Base-by-base conservation (phyloP, 257 asterid species). In the Solanum piurae region DNA sequence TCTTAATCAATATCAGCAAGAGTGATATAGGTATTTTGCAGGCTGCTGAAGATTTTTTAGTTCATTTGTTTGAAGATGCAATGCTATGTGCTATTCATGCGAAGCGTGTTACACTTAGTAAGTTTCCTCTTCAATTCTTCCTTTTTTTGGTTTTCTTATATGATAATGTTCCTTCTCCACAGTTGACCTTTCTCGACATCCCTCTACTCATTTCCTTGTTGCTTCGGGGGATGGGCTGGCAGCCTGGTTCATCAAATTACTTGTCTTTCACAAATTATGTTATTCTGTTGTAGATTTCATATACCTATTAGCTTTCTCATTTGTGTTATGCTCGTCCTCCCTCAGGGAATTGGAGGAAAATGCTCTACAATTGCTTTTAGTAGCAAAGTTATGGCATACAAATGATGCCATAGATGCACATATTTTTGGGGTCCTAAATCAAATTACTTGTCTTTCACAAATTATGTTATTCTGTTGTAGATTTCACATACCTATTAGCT, bases 31-130 rank as follows among this genome's bases (percentile, higher is more conserved):
- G 34, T 44, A 16, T 71, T n/a, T 27, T 86, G 75, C 85, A 72
- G 88, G 83, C 69, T 23, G 83, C 84, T n/a, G 84, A 42, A 68
- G 87, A 36, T 29, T 68, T 58, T 87, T 52, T 92, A 83, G 96
- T 97, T 82, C 89, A 86, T 87, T 83, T 97, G 93, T 96, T 97
- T 91, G 96, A 92, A 88, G 99, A 96, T 92, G 93, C 98, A 85
- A 91, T 93, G 93, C 93, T 96, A 10, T 97, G 99, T 88, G 95
- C 99, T 12, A 88, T 97, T 85, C 99, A 97, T 90, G 99, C 99
- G 49, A 97, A 92, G 95, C 99, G 99, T 20, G 98, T 97, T 13
- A 97, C 99, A 18, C 88, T 97, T 68, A 96, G 99, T 96, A 93
- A 94, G 99, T 92, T 90, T 84, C 25, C 89, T 83, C 64, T 31